These are phyloP conservation scores for Vaccinium darrowii DNA, from an alignment of 148 eudicot genomes.

Conservation along the genomic window DNA sequence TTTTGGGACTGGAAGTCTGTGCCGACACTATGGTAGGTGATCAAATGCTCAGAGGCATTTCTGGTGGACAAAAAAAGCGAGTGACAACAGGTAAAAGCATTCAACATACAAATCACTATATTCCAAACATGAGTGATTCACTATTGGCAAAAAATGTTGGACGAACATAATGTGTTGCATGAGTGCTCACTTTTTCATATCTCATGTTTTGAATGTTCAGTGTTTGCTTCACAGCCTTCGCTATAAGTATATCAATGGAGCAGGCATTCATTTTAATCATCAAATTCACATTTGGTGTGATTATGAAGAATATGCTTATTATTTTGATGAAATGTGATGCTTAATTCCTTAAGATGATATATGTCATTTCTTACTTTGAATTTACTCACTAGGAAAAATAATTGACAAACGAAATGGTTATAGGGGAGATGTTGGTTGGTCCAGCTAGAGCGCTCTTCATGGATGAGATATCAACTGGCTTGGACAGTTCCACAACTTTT, in stretches of 20 bases:
- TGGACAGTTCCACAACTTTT: constrained; percentile 27
- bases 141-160: not conserved
- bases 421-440: constrained; percentile 31
- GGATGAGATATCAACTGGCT: constrained; percentile 30
- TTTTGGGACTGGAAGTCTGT: constrained; percentile 64
- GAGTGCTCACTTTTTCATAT: not conserved
- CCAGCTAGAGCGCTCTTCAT: constrained; percentile 27
- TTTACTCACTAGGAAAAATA: not conserved
- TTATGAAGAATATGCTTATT: not conserved
- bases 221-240: not conserved
- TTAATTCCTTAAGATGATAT: not conserved
- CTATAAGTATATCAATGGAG: no score
- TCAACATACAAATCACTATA: not conserved
- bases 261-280: not conserved
- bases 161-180: not conserved
- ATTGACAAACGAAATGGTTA: not conserved
- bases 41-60: constrained; percentile 64
- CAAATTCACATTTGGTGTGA: not conserved
- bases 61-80: constrained; percentile 63
- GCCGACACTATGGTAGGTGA: constrained; percentile 67
- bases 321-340: not conserved
- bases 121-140: not conserved
- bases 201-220: not conserved
- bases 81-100: constrained; percentile 48
- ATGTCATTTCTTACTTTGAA: not conserved